phyloP scores from a whole-genome alignment of 371 early-diverging fungal species.

The Syncephalastrum monosporum region DNA sequence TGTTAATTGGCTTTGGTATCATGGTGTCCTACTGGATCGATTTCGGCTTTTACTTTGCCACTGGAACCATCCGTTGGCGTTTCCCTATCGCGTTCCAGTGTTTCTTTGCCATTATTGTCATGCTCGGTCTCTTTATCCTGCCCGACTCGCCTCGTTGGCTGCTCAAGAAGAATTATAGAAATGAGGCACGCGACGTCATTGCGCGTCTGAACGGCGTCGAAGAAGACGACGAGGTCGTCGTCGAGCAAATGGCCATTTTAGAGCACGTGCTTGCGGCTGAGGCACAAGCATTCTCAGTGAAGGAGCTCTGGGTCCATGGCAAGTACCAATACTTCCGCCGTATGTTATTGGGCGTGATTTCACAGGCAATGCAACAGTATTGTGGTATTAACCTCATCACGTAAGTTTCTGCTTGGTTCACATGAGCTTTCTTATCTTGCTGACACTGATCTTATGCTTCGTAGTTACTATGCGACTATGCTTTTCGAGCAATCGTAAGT shows the following conservation, averaged over 20 bases:
- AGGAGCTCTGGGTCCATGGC: conserved; percentile 39
- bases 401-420: not conserved
- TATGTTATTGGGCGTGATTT: conserved; percentile 38
- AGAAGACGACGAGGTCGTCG: conserved; percentile 26
- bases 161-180: conserved; percentile 36
- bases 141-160: conserved; percentile 65
- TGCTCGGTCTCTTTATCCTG: conserved; percentile 41
- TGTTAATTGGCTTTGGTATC: conserved; percentile 20
- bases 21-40: conserved; percentile 45
- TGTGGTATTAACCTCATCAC: conserved; percentile 46
- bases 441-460: too few relatives aligned
- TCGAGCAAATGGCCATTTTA: conserved; percentile 42
- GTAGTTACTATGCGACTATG: conserved; percentile 15
- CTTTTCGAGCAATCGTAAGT: conserved; percentile 15
- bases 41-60: conserved; percentile 38
- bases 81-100: conserved; percentile 53
- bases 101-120: conserved; percentile 45
- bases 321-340: conserved; percentile 43
- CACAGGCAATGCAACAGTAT: conserved; percentile 46
- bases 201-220: conserved; percentile 38
- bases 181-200: conserved; percentile 38
- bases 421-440: not conserved
- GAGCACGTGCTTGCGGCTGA: conserved; percentile 40
- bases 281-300: conserved; percentile 23
- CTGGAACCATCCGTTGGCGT: conserved; percentile 45